Evolutionary conservation across 495 filamentous ascomycete genomes (phyloP), one percentile per base, ranked within the genome.

Genomic region (Poronia punctata): DNA sequence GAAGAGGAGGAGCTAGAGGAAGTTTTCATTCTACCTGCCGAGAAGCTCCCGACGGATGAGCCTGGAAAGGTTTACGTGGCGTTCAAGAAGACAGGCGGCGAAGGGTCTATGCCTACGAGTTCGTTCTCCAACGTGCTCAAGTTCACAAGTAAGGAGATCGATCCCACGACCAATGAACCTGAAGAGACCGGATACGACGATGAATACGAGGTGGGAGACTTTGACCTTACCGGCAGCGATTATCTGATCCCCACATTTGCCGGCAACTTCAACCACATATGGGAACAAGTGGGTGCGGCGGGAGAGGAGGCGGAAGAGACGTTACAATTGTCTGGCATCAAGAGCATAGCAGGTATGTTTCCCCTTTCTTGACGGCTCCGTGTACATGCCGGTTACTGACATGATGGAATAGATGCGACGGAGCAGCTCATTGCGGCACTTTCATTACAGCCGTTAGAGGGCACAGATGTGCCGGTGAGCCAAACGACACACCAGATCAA

Each of bases 131-230:
- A 97, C 63, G 72, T 84, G 34, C 78, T 98, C 38, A 96, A 93
- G 63, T 98, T 98, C 58, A 96, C 88, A 16, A 90, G 82, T 69
- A 95, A 95, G 61, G 92, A 98, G 64, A 93, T 98, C 36, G 92
- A 98, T 52, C 92, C 92, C 4, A 82, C 82, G n/a, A 95, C 88
- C 16, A 78, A 80, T 48, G 87, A 96, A 60, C 86, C 93, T 1
- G 93, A 98, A 56, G 88, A 95, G 10, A 71, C 60, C 29, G 92
- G 93, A 24, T 97, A 96, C 52, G 89, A 96, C 16, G 92, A 98
- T 52, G 92, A 98, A 64, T 98, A 98, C 59, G 83, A 95, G 65
- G 87, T 96, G 41, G 86, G 92, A 43, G 90, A 96, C 55, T 78
- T 98, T 39, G 93, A 97, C 34, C 75, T 98, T 37, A 75, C 75